These are phyloP conservation scores for Casuarina equisetifolia DNA, from an alignment of 306 rosid genomes.

Conservation along the genomic window DNA sequence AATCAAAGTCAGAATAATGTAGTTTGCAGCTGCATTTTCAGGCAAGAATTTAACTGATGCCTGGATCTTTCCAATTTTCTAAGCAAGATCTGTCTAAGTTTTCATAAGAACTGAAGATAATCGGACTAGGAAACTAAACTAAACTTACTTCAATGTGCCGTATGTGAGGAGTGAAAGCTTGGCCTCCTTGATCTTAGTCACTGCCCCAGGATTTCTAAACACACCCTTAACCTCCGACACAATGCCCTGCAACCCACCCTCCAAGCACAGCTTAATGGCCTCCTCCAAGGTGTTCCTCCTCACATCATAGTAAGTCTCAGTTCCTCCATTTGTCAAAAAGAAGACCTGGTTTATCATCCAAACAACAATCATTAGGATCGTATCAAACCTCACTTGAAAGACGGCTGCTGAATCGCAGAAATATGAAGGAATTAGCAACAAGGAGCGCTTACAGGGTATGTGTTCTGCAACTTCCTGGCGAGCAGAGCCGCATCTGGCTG, in stretches of 20 bases:
- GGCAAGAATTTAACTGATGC: not conserved
- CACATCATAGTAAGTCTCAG: slow-evolving; percentile 61
- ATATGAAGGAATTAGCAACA: not conserved
- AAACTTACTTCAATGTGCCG: slow-evolving; percentile 75
- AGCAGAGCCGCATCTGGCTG: slow-evolving; percentile 55
- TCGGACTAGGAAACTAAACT: not conserved
- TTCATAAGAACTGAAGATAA: not conserved
- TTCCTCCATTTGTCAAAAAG: slow-evolving; percentile 92
- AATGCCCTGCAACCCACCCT: slow-evolving; percentile 83
- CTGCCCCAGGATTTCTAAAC: slow-evolving; percentile 69
- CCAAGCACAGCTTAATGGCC: slow-evolving; percentile 76
- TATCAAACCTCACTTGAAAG: not conserved
- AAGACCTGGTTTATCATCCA: slow-evolving; percentile 50
- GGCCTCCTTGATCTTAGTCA: slow-evolving; percentile 66
- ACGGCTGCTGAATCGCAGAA: not conserved
- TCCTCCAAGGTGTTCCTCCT: slow-evolving; percentile 92
- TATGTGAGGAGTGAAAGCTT: slow-evolving; percentile 79
- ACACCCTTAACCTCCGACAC: slow-evolving; percentile 81
- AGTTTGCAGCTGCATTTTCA: slow-evolving; percentile 3
- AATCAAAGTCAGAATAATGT: not conserved
- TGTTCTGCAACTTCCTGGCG: slow-evolving; percentile 37
- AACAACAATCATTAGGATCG: not conserved
- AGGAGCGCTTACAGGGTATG: slow-evolving; percentile 45
- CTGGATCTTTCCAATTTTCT: not conserved
- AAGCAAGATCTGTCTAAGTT: not conserved